Evolutionary conservation across 441 rosid species (phyloP).

Genomic region (Raphanus hybrid): DNA sequence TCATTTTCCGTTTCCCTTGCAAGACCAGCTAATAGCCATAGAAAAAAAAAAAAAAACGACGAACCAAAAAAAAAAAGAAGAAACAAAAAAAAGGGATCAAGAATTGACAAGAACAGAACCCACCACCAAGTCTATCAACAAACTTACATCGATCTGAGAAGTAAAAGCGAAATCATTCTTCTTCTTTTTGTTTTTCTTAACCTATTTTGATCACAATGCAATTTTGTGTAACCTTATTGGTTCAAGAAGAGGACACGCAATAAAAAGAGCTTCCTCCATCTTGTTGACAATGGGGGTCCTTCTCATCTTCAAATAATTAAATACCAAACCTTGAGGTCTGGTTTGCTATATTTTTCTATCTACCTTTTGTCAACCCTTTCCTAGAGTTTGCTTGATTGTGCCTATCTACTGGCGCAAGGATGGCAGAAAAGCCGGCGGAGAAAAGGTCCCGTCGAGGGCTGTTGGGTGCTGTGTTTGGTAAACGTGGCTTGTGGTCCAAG

Average conservation of each 20-base stretch:
- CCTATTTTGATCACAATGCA: constrained; percentile 31
- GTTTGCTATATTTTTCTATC: constrained; percentile 1
- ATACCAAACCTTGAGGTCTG: constrained; percentile 9
- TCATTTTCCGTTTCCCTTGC: constrained; percentile 38
- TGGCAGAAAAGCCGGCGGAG: constrained; percentile 49
- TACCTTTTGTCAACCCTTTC: constrained; percentile 11
- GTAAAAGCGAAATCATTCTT: background rate
- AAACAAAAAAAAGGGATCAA: background rate
- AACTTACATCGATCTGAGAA: constrained; percentile 16
- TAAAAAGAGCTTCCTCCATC: constrained; percentile 16
- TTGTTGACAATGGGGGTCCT: constrained; percentile 8
- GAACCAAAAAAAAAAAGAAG: background rate
- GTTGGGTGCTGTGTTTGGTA: constrained; percentile 63
- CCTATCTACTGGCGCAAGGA: background rate
- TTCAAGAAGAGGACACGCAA: constrained; percentile 23
- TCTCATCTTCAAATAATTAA: constrained; percentile 3
- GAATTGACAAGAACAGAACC: constrained; percentile 16
- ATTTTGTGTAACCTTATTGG: constrained; percentile 10
- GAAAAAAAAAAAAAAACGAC: constrained; percentile 4
- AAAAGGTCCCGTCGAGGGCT: constrained; percentile 71
- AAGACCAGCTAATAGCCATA: constrained; percentile 28
- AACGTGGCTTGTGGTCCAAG: constrained; percentile 61
- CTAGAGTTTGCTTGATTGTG: constrained; percentile 14
- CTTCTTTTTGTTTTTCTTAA: background rate
- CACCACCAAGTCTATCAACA: constrained; percentile 15